These are phyloP conservation scores for Cystobasidium sp. DNA, from an alignment of 1,284 basidiomycete species.

Conservation along the genomic window DNA sequence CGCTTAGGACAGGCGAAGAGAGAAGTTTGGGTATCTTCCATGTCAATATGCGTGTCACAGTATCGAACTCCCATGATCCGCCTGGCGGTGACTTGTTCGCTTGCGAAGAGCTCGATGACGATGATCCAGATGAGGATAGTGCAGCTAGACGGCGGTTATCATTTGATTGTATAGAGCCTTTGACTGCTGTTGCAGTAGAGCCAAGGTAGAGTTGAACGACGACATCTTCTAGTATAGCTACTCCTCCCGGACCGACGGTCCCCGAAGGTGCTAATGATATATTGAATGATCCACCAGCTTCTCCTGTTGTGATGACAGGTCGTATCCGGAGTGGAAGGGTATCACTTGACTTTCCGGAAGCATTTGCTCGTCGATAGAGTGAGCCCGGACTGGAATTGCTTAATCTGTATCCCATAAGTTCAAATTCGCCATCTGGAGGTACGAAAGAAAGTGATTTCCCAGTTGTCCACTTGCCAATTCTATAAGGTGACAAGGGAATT, in stretches of 20 bases:
- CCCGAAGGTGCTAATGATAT: slow-evolving; percentile 36
- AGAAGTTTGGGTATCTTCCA: slow-evolving; percentile 40
- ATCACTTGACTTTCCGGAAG: slow-evolving; percentile 9
- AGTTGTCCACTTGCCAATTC: slow-evolving; percentile 35
- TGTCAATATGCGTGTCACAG: slow-evolving; percentile 7
- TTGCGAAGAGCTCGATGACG: not conserved
- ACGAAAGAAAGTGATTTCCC: slow-evolving; percentile 43
- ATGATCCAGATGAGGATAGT: not conserved
- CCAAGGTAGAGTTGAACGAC: slow-evolving; percentile 31
- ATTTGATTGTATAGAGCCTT: slow-evolving; percentile 29
- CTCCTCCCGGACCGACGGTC: slow-evolving; percentile 13
- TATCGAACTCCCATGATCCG: slow-evolving; percentile 44
- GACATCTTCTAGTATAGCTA: slow-evolving; percentile 32
- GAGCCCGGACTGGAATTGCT: slow-evolving; percentile 15
- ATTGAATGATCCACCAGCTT: slow-evolving; percentile 44
- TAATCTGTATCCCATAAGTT: slow-evolving; percentile 44
- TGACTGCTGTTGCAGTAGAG: slow-evolving; percentile 28
- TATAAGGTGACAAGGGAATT: not conserved
- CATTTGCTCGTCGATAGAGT: slow-evolving; percentile 1
- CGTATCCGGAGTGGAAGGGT: slow-evolving; percentile 29
- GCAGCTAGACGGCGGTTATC: not conserved
- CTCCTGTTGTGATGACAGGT: slow-evolving; percentile 36
- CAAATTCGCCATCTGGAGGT: slow-evolving; percentile 46
- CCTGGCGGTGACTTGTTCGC: slow-evolving; percentile 26
- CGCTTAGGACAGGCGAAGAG: slow-evolving; percentile 19